Base-by-base conservation (phyloP, 2,329 filamentous ascomycete genomes). In the Diplodia mutila region DNA sequence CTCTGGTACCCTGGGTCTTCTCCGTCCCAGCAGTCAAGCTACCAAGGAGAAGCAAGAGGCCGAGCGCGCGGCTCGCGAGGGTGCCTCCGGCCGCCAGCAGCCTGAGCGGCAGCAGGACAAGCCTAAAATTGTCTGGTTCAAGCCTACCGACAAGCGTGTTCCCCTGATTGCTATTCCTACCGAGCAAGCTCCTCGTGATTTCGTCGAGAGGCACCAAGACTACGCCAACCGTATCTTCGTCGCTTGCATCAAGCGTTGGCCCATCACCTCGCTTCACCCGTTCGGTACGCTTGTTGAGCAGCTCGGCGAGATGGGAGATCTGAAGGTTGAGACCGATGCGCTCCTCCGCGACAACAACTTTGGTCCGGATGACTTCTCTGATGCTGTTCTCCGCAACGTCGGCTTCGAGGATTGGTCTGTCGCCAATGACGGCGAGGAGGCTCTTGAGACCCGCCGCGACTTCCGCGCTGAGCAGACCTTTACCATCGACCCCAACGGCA, bases 111-210 rank as follows among this genome's bases (percentile, higher is more conserved):
- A 92, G 70, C 93, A 96, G 78, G 95, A 99, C 71, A 97, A 97
- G 82, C 95, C 95, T 70, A 99, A 99, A 89, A 99, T 99, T 81
- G 95, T 99, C 51, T 99, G 95, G 95, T 99, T 99, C 85, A 99
- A 99, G 85, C 95, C 95, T 68, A 99, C 95, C 1, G 95, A 99
- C 82, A 98, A 99, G 87, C 93, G 95, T 76, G 95, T 99, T 57
- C 95, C 95, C 61, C 85, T 99, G 72, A 99, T 99, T 79, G 95
- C 95, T 65, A 99, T 99, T 71, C 95, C 95, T 1, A 99, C 95
- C 3, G 95, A 99, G 80, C 95, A 99, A 81, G 95, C 95, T 9
- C 95, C 95, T 23, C 91, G 93, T 42, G 95, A 98, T 81, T 99
- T 99, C 75, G 95, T 99, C 32, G 95, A 99, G 84, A 97, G 95